Evolutionary conservation across 139 green algal species (phyloP), one percentile per base, ranked within the genome.

Genomic region (Chlamydomonas schloesseri): DNA sequence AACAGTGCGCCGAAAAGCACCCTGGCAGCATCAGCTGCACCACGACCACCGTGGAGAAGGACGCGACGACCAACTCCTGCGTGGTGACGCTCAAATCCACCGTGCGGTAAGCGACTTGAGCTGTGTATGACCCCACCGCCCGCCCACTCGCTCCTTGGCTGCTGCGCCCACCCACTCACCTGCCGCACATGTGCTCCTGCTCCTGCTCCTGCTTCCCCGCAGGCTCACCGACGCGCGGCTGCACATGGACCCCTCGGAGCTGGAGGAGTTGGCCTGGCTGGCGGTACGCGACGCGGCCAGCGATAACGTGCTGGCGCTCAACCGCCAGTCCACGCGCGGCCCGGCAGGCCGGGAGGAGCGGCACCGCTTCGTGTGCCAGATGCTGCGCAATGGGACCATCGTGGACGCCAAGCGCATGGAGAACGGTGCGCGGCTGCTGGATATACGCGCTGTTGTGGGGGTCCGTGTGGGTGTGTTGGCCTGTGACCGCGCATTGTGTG

Each of bases 11-110:
- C 1, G 6, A 42, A 8, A 47, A 55, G 20, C 68, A 87, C 55
- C 81, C 73, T 0, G 50, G 71, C 29, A 81, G 71, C 82, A 28
- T 89, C 26, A 93, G 90, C 84, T 93, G 89, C 79, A 93, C 71
- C 26, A 77, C 83, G 26, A 89, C 87, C 17, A 75, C 71, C 11
- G 76, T 85, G n/a, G 55, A 82, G 33, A 55, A 64, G 20, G 84
- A 93, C 57, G 46, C 72, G 0, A 71, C 42, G 18, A 58, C 31
- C 21, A 84, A 46, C 13, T 67, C 73, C 13, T 87, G 76, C 68
- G 81, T 78, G 13, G 81, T 92, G 26, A 73, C 33, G 11, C 47
- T 93, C 8, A 50, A 50, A 8, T 50, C 42, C 8, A 50, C 42
- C 42, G 42, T 50, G 42, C 42, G 42, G 42, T 50, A 8, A 50